A percentile compares a stretch with the other conserved stretches of the same genome.
phyloP scores from a whole-genome alignment of 2,329 filamentous ascomycete species.

The Cladobotryum mycophilum region DNA sequence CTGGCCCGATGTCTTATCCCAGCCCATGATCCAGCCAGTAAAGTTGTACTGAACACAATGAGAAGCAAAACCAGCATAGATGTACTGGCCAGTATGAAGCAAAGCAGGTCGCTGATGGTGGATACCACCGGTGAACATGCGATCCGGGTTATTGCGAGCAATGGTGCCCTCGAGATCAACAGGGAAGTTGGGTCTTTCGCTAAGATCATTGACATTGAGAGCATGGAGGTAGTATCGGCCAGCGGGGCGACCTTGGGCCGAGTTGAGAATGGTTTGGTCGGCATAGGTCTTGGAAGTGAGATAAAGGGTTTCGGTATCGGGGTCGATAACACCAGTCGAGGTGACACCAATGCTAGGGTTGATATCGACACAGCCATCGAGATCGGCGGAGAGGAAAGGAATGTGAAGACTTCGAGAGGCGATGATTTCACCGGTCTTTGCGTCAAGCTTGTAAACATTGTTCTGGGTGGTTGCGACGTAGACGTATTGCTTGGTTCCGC shows the following conservation, averaged over 20 bases:
- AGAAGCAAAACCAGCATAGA: conserved; percentile 49
- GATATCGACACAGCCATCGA: conserved; percentile 43
- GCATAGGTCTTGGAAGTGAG: conserved; percentile 38
- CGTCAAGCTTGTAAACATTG: conserved; percentile 51
- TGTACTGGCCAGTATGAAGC: conserved; percentile 36
- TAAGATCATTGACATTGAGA: conserved; percentile 32
- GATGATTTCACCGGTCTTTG: conserved; percentile 47
- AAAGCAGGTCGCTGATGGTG: conserved; percentile 46
- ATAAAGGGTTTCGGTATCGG: conserved; percentile 38
- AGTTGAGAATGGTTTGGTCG: conserved; percentile 23
- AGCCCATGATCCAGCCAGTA: conserved; percentile 45
- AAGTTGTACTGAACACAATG: conserved; percentile 53
- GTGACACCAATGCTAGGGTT: conserved; percentile 41
- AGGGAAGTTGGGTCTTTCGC: conserved; percentile 37
- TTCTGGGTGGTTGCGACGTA: conserved; percentile 53
- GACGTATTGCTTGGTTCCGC: conserved; percentile 43
- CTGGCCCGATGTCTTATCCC: conserved; percentile 35
- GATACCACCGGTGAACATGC: conserved; percentile 47
- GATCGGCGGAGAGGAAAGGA: conserved; percentile 43
- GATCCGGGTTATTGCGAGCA: conserved; percentile 39
- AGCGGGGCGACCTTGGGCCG: conserved; percentile 26
- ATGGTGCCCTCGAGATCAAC: conserved; percentile 40
- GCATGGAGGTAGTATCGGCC: conserved; percentile 34
- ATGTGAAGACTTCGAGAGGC: conserved; percentile 40
- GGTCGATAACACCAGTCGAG: conserved; percentile 41